phyloP scores from a whole-genome alignment of 768 basidiomycete species.

The Austroboletus festivus region DNA sequence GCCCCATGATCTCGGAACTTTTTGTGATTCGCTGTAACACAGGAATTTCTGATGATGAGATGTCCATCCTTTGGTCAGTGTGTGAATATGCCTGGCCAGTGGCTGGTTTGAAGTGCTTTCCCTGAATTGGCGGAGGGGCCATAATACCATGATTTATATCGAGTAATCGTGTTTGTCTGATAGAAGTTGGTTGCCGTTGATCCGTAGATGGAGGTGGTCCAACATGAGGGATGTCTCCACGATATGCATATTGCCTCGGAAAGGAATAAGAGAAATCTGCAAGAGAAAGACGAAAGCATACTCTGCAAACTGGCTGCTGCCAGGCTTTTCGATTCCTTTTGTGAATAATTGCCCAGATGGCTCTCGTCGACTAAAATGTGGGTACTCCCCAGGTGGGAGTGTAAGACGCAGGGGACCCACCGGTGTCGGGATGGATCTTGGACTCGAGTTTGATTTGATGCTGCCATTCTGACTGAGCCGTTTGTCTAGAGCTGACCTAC shows the following conservation, averaged over 20 bases:
- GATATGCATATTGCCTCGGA: conserved; percentile 67
- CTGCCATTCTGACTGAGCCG: conserved; percentile 18
- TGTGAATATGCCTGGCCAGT: conserved; percentile 14
- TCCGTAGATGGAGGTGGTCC: conserved; percentile 40
- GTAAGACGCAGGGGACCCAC: conserved; percentile 65
- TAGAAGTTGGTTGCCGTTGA: conserved; percentile 37
- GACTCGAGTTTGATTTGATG: conserved; percentile 51
- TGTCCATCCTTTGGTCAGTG: conserved; percentile 10
- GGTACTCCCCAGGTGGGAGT: conserved; percentile 56
- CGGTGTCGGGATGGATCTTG: conserved; percentile 54
- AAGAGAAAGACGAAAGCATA: conserved; percentile 26
- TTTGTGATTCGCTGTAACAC: conserved; percentile 24
- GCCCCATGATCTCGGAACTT: conserved; percentile 41
- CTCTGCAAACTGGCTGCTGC: conserved; percentile 51
- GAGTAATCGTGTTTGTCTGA: conserved; percentile 36
- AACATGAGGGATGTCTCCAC: conserved; percentile 42
- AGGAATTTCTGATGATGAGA: conserved; percentile 6
- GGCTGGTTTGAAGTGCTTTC: conserved; percentile 24
- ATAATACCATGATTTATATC: conserved; percentile 30
- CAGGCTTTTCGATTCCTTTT: conserved; percentile 37
- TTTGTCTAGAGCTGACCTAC: background rate
- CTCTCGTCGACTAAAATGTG: conserved; percentile 31
- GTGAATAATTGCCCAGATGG: conserved; percentile 9
- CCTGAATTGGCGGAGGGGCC: conserved; percentile 27
- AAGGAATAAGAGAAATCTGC: conserved; percentile 9